Conservation (phyloP, 2,329 filamentous ascomycete genomes). For the Xylariaceae sp. region DNA sequence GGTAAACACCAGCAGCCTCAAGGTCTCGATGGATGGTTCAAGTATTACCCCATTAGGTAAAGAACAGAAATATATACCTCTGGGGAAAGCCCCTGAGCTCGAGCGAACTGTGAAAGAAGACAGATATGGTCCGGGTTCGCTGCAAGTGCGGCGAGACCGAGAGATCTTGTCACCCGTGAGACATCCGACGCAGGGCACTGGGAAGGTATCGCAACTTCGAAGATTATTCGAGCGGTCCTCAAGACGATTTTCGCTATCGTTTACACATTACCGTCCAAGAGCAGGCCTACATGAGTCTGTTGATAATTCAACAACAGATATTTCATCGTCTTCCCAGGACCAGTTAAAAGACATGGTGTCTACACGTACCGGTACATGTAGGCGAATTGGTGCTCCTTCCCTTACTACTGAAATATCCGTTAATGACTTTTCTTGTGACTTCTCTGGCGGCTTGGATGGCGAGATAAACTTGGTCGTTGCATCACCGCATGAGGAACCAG, state of each 20-base stretch:
- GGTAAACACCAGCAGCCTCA: background rate
- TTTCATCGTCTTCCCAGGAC: constrained; percentile 19
- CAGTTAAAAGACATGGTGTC: constrained; percentile 11
- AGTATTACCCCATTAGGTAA: background rate
- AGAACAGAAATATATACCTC: background rate
- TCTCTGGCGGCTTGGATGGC: constrained; percentile 20
- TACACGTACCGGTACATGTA: constrained; percentile 12
- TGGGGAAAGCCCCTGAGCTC: background rate
- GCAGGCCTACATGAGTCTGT: constrained; percentile 1
- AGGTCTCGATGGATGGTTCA: constrained; percentile 11
- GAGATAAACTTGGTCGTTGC: background rate
- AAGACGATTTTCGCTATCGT: constrained; percentile 27
- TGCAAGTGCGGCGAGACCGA: background rate
- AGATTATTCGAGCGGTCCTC: constrained; percentile 38
- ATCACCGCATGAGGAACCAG: constrained; percentile 3
- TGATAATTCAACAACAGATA: background rate
- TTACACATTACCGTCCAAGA: constrained; percentile 32
- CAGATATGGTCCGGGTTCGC: background rate
- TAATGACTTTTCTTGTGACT: constrained; percentile 40
- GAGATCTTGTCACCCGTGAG: background rate
- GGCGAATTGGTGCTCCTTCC: constrained; percentile 25
- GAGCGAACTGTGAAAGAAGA: background rate
- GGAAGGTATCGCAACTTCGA: constrained; percentile 41
- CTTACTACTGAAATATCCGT: constrained; percentile 39
- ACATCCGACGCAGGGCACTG: constrained; percentile 13